phyloP scores from a whole-genome alignment of 1,284 basidiomycete genomes.

The Mycena sp. region DNA sequence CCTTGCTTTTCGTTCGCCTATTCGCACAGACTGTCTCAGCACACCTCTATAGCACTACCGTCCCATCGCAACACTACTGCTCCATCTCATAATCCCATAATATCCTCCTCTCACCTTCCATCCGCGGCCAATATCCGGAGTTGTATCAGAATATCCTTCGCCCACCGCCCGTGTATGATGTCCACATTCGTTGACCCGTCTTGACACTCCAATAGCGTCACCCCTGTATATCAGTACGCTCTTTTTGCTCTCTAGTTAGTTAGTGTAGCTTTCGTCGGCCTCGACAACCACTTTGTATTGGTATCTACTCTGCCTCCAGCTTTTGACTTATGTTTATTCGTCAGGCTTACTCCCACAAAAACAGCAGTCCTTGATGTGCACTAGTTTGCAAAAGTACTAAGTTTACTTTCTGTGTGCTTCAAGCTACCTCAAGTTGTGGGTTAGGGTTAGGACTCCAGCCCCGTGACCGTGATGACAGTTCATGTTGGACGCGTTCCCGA shows the following conservation, averaged over 20 bases:
- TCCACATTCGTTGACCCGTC: slow-evolving; percentile 25
- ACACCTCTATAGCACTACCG: slow-evolving; percentile 25
- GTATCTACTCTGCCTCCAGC: slow-evolving; percentile 14
- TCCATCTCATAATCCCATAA: slow-evolving; percentile 17
- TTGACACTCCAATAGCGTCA: slow-evolving; percentile 18
- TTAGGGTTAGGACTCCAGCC: no score
- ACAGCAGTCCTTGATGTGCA: no score
- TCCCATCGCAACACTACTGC: slow-evolving; percentile 12
- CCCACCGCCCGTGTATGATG: slow-evolving; percentile 24
- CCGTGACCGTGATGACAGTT: no score
- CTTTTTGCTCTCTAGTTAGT: slow-evolving; percentile 9
- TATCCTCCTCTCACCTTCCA: no score
- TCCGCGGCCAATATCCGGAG: slow-evolving; percentile 33
- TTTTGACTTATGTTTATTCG: background rate
- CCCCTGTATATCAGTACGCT: slow-evolving; percentile 28
- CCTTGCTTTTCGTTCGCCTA: slow-evolving; percentile 11
- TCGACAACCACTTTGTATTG: slow-evolving; percentile 29
- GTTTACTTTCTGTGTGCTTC: no score
- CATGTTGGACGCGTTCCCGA: background rate
- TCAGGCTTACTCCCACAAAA: background rate
- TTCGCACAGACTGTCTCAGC: slow-evolving; percentile 13
- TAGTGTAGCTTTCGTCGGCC: slow-evolving; percentile 31
- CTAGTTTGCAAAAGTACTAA: no score
- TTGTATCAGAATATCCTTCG: slow-evolving; percentile 37
- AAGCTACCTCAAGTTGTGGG: no score